Base-by-base conservation (phyloP, 2,329 filamentous ascomycete genomes). In the Verticillium zaregamsianum region DNA sequence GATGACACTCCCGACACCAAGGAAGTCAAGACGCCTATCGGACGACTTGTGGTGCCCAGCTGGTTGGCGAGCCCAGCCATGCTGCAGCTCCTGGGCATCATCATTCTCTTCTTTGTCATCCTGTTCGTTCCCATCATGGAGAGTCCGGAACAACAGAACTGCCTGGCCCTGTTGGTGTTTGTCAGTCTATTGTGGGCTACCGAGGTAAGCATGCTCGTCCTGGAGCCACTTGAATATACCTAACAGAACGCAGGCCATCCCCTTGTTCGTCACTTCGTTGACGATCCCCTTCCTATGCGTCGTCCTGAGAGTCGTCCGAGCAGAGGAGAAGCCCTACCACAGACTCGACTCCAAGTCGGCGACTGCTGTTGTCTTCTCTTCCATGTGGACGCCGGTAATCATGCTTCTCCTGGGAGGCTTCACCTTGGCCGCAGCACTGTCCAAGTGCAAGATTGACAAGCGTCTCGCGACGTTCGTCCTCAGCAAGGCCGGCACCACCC, bases 351-450 rank as follows among this genome's bases (percentile, higher is more conserved):
- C 93, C 3, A 93, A 93, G 73, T 84, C 87, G 54, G 93, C 95
- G 0, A 92, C 94, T 0, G 82, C 85, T 32, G 94, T 90, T 70
- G 90, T 97, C 62, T 98, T 99, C 70, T 84, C 92, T 5, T 90
- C 95, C 31, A 99, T 99, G 95, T 99, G 95, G 95, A 97, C 94
- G 3, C 94, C 95, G 0, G 95, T 99, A 61, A 99, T 99, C 68
- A 98, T 99, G 95, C 86, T 99, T 17, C 82, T 99, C 25, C 87
- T 99, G 0, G 95, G 95, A 68, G 95, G 95, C 35, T 99, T 99
- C 72, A 97, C 95, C 2, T 89, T 99, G 60, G 95, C 95, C 11
- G 95, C 95, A 0, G 96, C 95, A 0, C 78, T 99, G 61, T 97
- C 93, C 57, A 99, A 99, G 75, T 97, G 96, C 76, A 95, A 93